phyloP scores from a whole-genome alignment of 169 alveolate species.

The Eimeria nieschulzi region DNA sequence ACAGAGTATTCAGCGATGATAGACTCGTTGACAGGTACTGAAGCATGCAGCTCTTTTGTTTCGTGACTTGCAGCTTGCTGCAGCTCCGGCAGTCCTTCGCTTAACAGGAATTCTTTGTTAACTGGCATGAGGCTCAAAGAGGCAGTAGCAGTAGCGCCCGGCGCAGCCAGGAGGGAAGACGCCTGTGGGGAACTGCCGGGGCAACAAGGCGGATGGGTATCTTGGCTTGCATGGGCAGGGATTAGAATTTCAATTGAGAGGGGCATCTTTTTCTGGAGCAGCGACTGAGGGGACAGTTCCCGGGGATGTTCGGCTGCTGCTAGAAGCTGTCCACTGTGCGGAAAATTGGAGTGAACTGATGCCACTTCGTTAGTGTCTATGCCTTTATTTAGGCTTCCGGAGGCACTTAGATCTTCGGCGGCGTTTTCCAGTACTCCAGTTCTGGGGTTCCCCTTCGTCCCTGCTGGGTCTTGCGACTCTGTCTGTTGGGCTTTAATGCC shows the following conservation, averaged over 20 bases:
- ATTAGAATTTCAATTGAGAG: background rate
- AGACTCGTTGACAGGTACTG: too few relatives aligned
- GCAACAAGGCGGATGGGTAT: background rate
- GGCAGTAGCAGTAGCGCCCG: background rate
- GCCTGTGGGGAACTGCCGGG: background rate
- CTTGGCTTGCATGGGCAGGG: background rate
- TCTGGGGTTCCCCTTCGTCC: background rate
- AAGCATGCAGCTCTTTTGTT: too few relatives aligned
- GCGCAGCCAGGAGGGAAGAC: background rate
- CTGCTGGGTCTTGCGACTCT: too few relatives aligned
- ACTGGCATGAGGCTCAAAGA: background rate
- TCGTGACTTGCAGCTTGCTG: too few relatives aligned
- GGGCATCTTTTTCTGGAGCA: constrained; percentile 23
- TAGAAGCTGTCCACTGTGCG: constrained; percentile 12
- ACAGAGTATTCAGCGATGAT: too few relatives aligned
- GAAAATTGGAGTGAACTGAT: background rate
- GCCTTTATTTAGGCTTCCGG: too few relatives aligned
- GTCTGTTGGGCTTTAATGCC: too few relatives aligned
- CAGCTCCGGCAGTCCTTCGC: too few relatives aligned
- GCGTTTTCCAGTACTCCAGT: background rate
- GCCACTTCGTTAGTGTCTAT: background rate
- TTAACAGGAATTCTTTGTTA: too few relatives aligned
- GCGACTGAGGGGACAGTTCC: constrained; percentile 59
- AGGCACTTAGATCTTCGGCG: background rate
- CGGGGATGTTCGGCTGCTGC: constrained; percentile 38